These are phyloP conservation scores for Neurospora pannonica DNA, from an alignment of 495 filamentous ascomycete species.

Conservation along the genomic window DNA sequence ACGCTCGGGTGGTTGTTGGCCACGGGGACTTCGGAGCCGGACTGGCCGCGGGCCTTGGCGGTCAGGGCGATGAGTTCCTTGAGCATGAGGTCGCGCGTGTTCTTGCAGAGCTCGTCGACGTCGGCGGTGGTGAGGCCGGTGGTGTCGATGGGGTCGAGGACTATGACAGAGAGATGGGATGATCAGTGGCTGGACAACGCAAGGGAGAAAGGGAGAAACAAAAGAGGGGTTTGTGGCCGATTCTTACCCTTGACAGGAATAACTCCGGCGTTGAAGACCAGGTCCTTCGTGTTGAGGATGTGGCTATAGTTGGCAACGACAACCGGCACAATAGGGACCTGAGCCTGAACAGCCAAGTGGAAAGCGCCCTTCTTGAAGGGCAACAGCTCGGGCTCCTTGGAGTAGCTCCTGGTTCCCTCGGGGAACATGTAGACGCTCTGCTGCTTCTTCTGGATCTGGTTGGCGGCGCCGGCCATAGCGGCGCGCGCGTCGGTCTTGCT, in stretches of 20 bases:
- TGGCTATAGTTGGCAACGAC: conserved; percentile 83
- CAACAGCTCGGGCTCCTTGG: conserved; percentile 65
- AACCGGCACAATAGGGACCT: conserved; percentile 83
- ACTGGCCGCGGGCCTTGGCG: conserved; percentile 22
- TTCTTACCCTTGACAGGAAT: conserved; percentile 73
- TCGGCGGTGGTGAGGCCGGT: conserved; percentile 64
- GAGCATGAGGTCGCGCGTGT: conserved; percentile 71
- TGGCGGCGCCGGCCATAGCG: conserved; percentile 74
- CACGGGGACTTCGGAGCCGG: neutral
- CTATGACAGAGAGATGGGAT: conserved; percentile 27
- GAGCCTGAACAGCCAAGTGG: conserved; percentile 87
- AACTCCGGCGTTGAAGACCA: conserved; percentile 61
- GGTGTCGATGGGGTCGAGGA: conserved; percentile 82
- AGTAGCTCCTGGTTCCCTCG: conserved; percentile 89
- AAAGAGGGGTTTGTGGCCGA: neutral
- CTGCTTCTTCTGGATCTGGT: conserved; percentile 61
- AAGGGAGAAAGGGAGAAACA: neutral
- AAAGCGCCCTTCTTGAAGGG: conserved; percentile 98
- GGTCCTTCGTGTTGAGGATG: conserved; percentile 58
- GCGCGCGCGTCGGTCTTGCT: conserved; percentile 72
- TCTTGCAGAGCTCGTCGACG: conserved; percentile 66
- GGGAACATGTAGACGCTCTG: conserved; percentile 93
- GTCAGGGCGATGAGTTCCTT: conserved; percentile 59
- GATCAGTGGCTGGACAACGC: neutral
- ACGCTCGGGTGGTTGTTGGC: conserved; percentile 9